phyloP scores from a whole-genome alignment of 305 asterid genomes.

The Fraxinus latifolia region DNA sequence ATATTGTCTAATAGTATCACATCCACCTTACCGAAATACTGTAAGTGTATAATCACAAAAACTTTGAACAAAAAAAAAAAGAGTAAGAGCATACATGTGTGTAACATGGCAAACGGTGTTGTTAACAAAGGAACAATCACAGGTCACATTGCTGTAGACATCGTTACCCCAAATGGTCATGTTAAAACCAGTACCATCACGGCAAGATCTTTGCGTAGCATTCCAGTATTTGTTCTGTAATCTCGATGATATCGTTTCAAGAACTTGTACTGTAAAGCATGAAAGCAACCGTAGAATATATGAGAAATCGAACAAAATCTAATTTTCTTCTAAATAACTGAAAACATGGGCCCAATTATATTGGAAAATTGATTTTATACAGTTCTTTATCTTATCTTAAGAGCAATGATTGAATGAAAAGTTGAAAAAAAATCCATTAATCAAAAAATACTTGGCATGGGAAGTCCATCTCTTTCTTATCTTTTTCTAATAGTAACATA shows the following conservation, averaged over 20 bases:
- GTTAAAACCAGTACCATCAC: constrained; percentile 38
- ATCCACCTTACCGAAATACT: background rate
- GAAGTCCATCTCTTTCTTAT: background rate
- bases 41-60: background rate
- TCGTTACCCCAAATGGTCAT: background rate
- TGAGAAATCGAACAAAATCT: background rate
- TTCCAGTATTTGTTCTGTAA: constrained; percentile 55
- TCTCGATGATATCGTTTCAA: constrained; percentile 54
- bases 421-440: background rate
- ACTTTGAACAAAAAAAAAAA: background rate
- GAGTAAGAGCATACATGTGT: constrained; percentile 49
- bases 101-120: constrained; percentile 69
- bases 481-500: background rate
- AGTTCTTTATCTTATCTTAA: background rate
- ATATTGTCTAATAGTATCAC: background rate
- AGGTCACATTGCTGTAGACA: constrained; percentile 36
- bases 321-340: background rate
- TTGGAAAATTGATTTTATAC: background rate
- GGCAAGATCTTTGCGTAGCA: constrained; percentile 51
- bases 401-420: background rate
- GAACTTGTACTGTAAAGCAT: constrained; percentile 49
- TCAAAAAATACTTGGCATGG: background rate
- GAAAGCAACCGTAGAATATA: background rate
- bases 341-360: background rate
- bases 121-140: constrained; percentile 56